phyloP scores from a whole-genome alignment of 768 basidiomycete species.

The Hygrophoropsis aurantiaca region DNA sequence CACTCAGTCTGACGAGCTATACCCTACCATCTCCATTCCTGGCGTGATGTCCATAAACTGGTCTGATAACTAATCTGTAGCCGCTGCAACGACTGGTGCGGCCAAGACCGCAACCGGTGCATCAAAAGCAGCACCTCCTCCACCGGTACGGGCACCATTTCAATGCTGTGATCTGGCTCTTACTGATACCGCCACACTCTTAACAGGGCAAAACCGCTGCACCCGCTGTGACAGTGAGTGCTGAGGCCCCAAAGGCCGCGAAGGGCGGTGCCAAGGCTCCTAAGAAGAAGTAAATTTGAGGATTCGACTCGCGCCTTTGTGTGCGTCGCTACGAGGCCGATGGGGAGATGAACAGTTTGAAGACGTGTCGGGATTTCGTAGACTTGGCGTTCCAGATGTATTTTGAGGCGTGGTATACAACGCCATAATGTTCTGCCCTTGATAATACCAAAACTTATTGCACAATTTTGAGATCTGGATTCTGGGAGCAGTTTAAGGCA shows the following conservation, averaged over 20 bases:
- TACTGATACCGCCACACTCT: not conserved
- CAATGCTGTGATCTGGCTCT: not conserved
- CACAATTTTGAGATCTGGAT: no score
- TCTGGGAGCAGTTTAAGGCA: no score
- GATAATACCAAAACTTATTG: no score
- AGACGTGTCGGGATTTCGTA: no score
- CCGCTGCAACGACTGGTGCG: slow-evolving; percentile 7
- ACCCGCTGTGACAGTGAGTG: slow-evolving; percentile 6
- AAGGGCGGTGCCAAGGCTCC: slow-evolving; percentile 22
- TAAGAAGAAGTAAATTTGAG: slow-evolving; percentile 28
- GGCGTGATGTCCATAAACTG: slow-evolving; percentile 15
- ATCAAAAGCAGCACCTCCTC: slow-evolving; percentile 16
- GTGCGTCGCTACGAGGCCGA: no score
- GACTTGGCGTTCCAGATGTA: no score
- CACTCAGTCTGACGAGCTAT: slow-evolving; percentile 1
- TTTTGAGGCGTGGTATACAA: no score
- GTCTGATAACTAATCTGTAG: slow-evolving; percentile 5
- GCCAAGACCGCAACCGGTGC: slow-evolving; percentile 20
- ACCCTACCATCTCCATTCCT: slow-evolving; percentile 5
- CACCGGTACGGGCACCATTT: slow-evolving; percentile 11
- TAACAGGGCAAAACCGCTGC: slow-evolving; percentile 19
- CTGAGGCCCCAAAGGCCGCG: slow-evolving; percentile 24
- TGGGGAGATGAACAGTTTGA: no score
- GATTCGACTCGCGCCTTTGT: no score
- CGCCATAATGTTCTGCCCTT: no score